These are phyloP conservation scores for Mycena kentingensis DNA, from an alignment of 768 basidiomycete genomes.

Conservation along the genomic window DNA sequence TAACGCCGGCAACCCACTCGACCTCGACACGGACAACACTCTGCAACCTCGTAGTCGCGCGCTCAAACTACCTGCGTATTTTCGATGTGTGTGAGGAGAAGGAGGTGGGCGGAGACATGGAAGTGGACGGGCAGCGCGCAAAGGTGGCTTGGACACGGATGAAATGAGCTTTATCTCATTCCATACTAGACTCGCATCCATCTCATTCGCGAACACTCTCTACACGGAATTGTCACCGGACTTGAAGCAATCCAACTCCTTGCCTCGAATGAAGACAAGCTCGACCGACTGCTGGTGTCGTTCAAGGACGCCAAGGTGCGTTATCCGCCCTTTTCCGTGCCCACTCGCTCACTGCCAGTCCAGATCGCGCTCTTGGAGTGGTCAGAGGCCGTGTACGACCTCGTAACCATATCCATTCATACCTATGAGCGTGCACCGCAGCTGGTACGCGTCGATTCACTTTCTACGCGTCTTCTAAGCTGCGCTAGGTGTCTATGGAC, in stretches of 20 bases:
- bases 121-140: constrained; percentile 78
- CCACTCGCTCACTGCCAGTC: constrained; percentile 2
- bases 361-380: constrained; percentile 95
- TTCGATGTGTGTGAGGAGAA: constrained; percentile 84
- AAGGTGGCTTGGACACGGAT: constrained; percentile 65
- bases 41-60: constrained; percentile 87
- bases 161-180: constrained; percentile 46
- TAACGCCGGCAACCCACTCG: constrained; percentile 62
- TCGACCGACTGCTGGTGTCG: constrained; percentile 88
- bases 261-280: constrained; percentile 73
- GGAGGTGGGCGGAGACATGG: constrained; percentile 79
- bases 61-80: constrained; percentile 78
- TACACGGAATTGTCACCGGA: constrained; percentile 90
- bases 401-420: constrained; percentile 94
- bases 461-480: constrained; percentile 7
- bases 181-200: constrained; percentile 71
- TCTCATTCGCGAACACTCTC: constrained; percentile 73
- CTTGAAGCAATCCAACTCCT: constrained; percentile 79
- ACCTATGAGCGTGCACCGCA: constrained; percentile 96
- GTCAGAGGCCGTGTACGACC: constrained; percentile 77
- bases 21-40: constrained; percentile 55
- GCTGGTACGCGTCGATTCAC: constrained; percentile 51
- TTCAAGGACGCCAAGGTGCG: constrained; percentile 94
- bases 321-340: background rate
- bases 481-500: constrained; percentile 67